A percentile compares a stretch with the other conserved stretches of the same genome.
Conservation (phyloP, 345 rosid genomes). For the Populus pruinosa region DNA sequence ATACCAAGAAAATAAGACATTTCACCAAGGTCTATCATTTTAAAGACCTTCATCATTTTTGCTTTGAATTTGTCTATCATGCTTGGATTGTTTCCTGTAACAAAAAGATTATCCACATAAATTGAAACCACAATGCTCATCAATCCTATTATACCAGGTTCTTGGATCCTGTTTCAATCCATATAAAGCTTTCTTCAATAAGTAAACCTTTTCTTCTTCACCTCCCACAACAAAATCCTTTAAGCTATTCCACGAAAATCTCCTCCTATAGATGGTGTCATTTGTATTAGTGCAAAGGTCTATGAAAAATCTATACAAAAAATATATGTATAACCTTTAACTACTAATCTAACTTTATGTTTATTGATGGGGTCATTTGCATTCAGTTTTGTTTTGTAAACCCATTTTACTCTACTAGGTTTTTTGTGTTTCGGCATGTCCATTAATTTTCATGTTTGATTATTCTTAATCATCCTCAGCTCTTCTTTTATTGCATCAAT, state of each 20-base stretch:
- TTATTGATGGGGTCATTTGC: not conserved
- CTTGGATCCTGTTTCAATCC: no score
- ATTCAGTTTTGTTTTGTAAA: not conserved
- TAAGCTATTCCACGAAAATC: not conserved
- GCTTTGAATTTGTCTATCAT: no score
- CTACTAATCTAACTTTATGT: not conserved
- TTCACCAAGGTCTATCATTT: not conserved
- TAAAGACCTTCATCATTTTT: not conserved
- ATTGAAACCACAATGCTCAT: no score
- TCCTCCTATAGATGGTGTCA: no score
- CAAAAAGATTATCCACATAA: no score
- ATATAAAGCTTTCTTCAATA: no score
- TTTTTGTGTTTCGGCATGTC: not conserved
- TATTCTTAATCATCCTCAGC: not conserved
- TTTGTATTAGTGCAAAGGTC: not conserved
- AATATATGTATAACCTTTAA: not conserved
- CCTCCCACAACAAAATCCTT: not conserved
- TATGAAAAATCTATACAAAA: not conserved
- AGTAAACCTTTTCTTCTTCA: not conserved
- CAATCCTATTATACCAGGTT: no score
- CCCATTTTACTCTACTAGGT: not conserved
- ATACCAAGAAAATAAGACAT: not conserved
- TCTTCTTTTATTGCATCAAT: not conserved
- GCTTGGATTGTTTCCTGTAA: no score
- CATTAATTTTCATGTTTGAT: not conserved